Percentiles rank a stretch among this genome's conserved stretches.
phyloP scores from a whole-genome alignment of 495 filamentous ascomycete genomes.

The Chaetomidium leptoderma region DNA sequence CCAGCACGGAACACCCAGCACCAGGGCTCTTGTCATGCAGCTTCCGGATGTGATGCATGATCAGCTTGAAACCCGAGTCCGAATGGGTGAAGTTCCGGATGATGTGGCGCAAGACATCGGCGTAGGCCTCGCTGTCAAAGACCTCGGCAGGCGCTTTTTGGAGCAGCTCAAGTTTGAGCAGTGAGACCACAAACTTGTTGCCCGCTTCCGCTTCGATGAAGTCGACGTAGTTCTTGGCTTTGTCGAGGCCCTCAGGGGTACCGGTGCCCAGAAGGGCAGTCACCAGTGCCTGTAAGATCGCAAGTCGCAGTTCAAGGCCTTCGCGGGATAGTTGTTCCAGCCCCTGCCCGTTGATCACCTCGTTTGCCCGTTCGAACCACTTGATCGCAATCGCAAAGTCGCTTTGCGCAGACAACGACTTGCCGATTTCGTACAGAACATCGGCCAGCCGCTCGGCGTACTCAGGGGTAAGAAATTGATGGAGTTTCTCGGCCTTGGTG shows the following conservation, averaged over 20 bases:
- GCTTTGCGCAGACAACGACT: conserved; percentile 48
- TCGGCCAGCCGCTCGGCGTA: conserved; percentile 65
- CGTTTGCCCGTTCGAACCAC: conserved; percentile 72
- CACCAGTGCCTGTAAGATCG: conserved; percentile 60
- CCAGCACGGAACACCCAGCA: conserved; percentile 52
- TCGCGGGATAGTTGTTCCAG: conserved; percentile 54
- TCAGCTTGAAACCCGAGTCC: conserved; percentile 61
- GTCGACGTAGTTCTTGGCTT: conserved; percentile 54
- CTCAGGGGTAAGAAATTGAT: conserved; percentile 41
- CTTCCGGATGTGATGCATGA: conserved; percentile 66
- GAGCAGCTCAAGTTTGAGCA: conserved; percentile 67
- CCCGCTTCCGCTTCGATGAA: conserved; percentile 58
- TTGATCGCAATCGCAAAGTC: conserved; percentile 54
- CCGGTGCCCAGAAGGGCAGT: conserved; percentile 48
- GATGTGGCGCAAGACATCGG: conserved; percentile 50
- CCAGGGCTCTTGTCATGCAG: conserved; percentile 52
- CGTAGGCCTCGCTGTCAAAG: conserved; percentile 50
- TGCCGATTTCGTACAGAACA: conserved; percentile 68
- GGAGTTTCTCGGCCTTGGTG: conserved; percentile 47
- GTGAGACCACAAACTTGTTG: conserved; percentile 57
- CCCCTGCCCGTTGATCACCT: conserved; percentile 54
- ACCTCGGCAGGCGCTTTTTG: conserved; percentile 39
- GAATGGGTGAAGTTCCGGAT: conserved; percentile 53
- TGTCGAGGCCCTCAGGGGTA: conserved; percentile 42
- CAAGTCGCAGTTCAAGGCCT: conserved; percentile 59